Conservation (phyloP, 176 grass and related monocot genomes). For the Coix lacrymajobi region DNA sequence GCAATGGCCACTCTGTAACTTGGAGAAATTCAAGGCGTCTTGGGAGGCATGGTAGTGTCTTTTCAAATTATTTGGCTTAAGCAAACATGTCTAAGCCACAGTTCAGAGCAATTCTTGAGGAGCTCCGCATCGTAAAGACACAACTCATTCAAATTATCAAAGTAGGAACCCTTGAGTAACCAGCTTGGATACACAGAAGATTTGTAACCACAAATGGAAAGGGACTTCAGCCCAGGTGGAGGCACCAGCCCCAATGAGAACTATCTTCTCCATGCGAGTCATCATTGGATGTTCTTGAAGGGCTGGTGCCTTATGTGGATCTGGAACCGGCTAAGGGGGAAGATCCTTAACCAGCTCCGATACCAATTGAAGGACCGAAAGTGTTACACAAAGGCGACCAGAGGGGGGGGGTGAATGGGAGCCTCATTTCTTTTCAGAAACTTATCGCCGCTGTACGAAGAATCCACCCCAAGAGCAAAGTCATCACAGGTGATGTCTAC, state of each 20-base stretch:
- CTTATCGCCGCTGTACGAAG: too few relatives aligned
- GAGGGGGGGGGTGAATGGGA: too few relatives aligned
- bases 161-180: background rate
- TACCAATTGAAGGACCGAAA: too few relatives aligned
- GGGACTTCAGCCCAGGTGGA: background rate
- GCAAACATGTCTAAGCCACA: fast-evolving
- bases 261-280: background rate
- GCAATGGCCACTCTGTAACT: background rate
- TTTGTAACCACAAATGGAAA: background rate
- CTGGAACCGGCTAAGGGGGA: too few relatives aligned
- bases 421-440: too few relatives aligned
- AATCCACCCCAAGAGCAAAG: too few relatives aligned
- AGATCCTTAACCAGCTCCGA: too few relatives aligned
- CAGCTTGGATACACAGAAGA: background rate
- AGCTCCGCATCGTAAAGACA: background rate
- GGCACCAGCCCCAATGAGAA: background rate
- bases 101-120: background rate
- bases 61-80: background rate
- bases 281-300: too few relatives aligned
- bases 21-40: background rate
- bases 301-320: too few relatives aligned
- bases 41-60: background rate
- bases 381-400: too few relatives aligned
- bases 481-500: too few relatives aligned
- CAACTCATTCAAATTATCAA: background rate